Conservation (phyloP, 2,329 filamentous ascomycete genomes). For the Sporothrix pseudoabietina region DNA sequence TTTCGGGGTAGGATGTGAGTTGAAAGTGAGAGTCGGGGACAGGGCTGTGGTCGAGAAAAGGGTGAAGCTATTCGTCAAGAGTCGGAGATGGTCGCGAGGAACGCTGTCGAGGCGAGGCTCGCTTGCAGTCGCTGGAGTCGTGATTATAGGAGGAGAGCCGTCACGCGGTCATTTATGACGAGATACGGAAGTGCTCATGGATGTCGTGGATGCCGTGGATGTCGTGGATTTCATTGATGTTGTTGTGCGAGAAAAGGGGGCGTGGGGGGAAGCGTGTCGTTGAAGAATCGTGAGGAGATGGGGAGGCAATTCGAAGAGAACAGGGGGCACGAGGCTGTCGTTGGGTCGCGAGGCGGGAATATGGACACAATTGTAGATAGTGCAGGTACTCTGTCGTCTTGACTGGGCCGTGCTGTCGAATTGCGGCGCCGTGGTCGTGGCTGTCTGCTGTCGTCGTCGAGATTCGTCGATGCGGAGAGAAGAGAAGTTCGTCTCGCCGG, state of each 20-base stretch:
- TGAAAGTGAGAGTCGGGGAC: too few species aligned
- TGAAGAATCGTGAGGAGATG: conserved; percentile 4
- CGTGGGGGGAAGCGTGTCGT: not conserved
- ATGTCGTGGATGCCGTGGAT: not conserved
- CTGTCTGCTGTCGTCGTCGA: not conserved
- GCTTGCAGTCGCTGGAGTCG: not conserved
- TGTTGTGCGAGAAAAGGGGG: not conserved
- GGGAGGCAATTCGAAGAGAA: not conserved
- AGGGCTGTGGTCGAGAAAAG: not conserved
- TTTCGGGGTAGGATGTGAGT: too few species aligned
- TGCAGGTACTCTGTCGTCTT: not conserved
- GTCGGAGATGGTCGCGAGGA: not conserved
- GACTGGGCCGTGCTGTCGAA: not conserved
- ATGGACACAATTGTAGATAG: not conserved
- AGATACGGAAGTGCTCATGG: not conserved
- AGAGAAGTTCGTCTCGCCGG: not conserved
- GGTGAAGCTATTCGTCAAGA: not conserved
- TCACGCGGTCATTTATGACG: not conserved
- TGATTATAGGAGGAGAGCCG: not conserved
- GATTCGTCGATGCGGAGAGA: not conserved
- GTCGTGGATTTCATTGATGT: too few species aligned
- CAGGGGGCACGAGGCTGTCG: not conserved
- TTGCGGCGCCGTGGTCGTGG: not conserved
- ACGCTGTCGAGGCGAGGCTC: not conserved
- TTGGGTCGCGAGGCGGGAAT: too few species aligned